phyloP scores from a whole-genome alignment of 1,284 basidiomycete species.

The Megacollybia platyphylla region DNA sequence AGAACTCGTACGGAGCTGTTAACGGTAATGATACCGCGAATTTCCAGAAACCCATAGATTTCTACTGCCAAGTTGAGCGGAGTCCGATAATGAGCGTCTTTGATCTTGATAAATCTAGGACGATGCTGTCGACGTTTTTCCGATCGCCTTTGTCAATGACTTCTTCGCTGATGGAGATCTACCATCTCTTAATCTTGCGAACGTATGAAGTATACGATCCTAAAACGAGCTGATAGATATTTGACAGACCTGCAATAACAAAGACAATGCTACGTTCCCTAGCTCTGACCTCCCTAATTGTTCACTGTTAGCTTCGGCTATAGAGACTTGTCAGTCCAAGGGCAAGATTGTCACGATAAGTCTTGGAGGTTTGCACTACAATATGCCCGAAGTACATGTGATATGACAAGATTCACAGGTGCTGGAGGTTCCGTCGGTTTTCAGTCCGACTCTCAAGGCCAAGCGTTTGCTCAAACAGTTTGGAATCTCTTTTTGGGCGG shows the following conservation, averaged over 20 bases:
- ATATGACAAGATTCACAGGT: conserved; percentile 23
- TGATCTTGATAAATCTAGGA: conserved; percentile 22
- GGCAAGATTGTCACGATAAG: conserved; percentile 43
- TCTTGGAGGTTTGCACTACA: conserved; percentile 1
- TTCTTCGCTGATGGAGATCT: conserved; percentile 47
- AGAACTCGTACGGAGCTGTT: conserved; percentile 53
- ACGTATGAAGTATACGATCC: conserved; percentile 20
- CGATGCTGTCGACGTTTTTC: conserved; percentile 48
- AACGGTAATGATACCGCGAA: conserved; percentile 32
- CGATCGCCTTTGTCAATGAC: conserved; percentile 46
- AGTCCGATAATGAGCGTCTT: not conserved
- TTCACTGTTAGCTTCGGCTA: not conserved
- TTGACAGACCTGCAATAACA: conserved; percentile 39
- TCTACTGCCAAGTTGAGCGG: conserved; percentile 41
- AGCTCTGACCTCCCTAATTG: conserved; percentile 39
- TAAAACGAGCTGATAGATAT: conserved; percentile 4
- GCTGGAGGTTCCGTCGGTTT: conserved; percentile 43
- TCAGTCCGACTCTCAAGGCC: conserved; percentile 35
- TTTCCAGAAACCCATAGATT: conserved; percentile 42
- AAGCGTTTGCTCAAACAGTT: conserved; percentile 42
- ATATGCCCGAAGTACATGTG: conserved; percentile 13
- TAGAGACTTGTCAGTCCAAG: conserved; percentile 39
- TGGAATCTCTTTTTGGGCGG: conserved; percentile 53
- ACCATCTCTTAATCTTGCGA: conserved; percentile 51
- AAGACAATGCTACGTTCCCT: conserved; percentile 40